phyloP scores from a whole-genome alignment of 2,329 filamentous ascomycete species.

The Trichoderma sp. region DNA sequence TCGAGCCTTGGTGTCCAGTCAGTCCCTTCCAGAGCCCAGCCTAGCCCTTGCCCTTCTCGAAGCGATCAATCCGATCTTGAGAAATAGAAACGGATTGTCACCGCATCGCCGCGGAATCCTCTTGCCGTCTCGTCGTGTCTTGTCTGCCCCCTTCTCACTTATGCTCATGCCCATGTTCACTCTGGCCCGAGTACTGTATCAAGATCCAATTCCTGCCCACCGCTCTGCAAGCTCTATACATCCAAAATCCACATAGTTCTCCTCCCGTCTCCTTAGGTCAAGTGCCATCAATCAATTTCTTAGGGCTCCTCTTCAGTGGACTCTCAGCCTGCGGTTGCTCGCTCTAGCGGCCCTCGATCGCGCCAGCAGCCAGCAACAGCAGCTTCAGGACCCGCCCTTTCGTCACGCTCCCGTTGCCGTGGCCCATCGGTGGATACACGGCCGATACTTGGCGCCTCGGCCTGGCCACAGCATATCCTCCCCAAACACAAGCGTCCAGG shows the following conservation, averaged over 20 bases:
- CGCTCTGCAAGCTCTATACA: not conserved
- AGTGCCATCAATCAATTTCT: not conserved
- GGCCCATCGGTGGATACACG: slow-evolving; percentile 2
- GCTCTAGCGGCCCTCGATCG: not conserved
- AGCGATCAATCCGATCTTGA: not conserved
- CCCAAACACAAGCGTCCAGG: not conserved
- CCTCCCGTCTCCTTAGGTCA: not conserved
- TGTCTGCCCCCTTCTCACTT: not conserved
- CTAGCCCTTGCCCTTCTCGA: slow-evolving; percentile 9
- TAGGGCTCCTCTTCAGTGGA: not conserved
- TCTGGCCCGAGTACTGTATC: not conserved
- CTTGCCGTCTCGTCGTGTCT: not conserved
- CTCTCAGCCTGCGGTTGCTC: not conserved
- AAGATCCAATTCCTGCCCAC: not conserved
- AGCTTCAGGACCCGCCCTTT: slow-evolving; percentile 13
- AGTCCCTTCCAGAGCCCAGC: not conserved
- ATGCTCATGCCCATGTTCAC: not conserved
- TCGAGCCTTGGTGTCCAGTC: not conserved
- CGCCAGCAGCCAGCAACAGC: not conserved
- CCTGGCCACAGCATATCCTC: not conserved
- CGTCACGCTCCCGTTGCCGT: slow-evolving; percentile 18
- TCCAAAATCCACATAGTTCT: not conserved
- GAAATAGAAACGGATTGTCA: not conserved
- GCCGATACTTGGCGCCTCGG: not conserved
- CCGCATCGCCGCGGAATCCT: slow-evolving; percentile 11